Evolutionary conservation across 352 stramenopile genomes (phyloP), one percentile per base, ranked within the genome.

Genomic region (Phytophthora foliorum): DNA sequence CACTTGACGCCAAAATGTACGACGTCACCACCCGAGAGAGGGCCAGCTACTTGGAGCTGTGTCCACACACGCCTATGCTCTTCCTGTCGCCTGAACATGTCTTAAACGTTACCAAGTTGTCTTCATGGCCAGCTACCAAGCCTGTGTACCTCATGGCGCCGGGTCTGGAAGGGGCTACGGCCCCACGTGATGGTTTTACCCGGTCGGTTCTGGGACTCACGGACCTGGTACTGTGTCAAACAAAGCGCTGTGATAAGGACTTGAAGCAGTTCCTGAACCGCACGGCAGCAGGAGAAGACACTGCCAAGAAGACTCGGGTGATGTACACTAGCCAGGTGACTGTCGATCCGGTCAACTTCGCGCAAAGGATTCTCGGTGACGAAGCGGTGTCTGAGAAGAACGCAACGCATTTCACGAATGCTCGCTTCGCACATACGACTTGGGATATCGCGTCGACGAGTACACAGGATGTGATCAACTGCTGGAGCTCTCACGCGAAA

Each of bases 1-100:
- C 52, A 0, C 41, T 81, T 13, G 57, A 74, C 2, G 24, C 42
- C 9, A 24, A 54, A 10, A 54, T 75, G 41, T 67, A 67, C 46
- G 69, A 80, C 52, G 21, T 64, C 13, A 25, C 8, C 21, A 9
- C 25, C 10, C 49, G 39, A 32, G 32, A 59, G 21, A 66, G 24
- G 5, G 65, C 63, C 34, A 71, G 63, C 25, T 91, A 91, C 70
- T 73, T 83, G 38, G 57, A 86, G 8, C 25, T 88, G 17, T 88
- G 80, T 25, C 80, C 78, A 4, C 54, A 44, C 21, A 86, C 71
- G 2, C 69, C 75, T 2, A 52, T 88, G 57, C 29, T 88, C 24
- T 82, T 88, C 39, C 50, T 86, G 41, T 75, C 78, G 7, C 57
- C 74, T 9, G 61, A 75, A n/a, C 61, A 75, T 24, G 48, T 67